A percentile compares a stretch with the other conserved stretches of the same genome.
These are phyloP conservation scores for Cadophora luteo-olivacea DNA, from an alignment of 2,329 filamentous ascomycete species.

Conservation along the genomic window DNA sequence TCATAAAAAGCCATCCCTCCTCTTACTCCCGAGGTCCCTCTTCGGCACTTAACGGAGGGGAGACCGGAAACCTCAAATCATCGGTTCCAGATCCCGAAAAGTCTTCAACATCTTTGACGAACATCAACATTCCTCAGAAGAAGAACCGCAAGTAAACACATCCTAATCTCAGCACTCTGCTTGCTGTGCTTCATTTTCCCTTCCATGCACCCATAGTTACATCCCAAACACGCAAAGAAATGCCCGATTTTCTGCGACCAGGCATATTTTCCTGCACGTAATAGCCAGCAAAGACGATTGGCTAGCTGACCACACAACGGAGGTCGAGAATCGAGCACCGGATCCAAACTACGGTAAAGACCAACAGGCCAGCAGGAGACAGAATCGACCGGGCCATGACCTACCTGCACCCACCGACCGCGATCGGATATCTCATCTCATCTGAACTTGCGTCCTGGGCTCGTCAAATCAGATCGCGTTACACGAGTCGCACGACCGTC, in stretches of 20 bases:
- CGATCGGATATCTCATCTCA: constrained; percentile 18
- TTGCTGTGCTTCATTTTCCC: background rate
- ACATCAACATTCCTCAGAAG: background rate
- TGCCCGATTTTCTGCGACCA: constrained; percentile 2
- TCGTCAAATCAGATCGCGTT: constrained; percentile 26
- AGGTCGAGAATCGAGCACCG: no score
- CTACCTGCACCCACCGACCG: background rate
- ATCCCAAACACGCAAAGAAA: background rate
- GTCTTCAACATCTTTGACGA: background rate
- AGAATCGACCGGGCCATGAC: constrained; percentile 6
- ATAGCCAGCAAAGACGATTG: constrained; percentile 20
- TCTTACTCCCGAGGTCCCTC: background rate
- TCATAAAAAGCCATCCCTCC: background rate
- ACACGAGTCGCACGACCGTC: constrained; percentile 19
- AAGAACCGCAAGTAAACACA: background rate
- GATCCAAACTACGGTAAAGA: background rate
- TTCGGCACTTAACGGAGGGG: constrained; percentile 13
- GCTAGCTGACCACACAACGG: constrained; percentile 1
- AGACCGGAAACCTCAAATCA: background rate
- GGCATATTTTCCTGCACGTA: constrained; percentile 23
- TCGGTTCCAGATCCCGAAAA: background rate
- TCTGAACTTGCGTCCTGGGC: constrained; percentile 10
- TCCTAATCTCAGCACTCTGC: no score
- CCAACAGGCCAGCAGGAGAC: background rate
- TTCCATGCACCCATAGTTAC: background rate